A percentile compares a stretch with the other conserved stretches of the same genome.
These are phyloP conservation scores for Plasmodium malariae DNA, from an alignment of 169 alveolate species.

Conservation along the genomic window DNA sequence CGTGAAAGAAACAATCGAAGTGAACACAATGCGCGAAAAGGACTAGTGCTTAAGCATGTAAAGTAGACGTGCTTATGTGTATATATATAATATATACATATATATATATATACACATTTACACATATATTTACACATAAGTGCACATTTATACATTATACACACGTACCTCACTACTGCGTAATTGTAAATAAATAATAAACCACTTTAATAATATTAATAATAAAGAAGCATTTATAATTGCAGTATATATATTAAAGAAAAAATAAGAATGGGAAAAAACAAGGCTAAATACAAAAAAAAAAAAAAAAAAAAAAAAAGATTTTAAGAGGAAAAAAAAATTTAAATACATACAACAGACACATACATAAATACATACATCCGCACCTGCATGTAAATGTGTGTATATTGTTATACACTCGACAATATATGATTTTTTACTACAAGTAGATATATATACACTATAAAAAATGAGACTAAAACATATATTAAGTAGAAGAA, in stretches of 20 bases:
- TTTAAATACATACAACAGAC: background rate
- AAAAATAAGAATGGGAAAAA: background rate
- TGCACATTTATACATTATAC: background rate
- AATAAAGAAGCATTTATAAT: constrained; percentile 2
- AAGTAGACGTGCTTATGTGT: background rate
- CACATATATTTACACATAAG: background rate
- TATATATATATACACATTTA: background rate
- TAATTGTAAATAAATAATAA: too few relatives aligned
- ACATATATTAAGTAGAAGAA: too few relatives aligned
- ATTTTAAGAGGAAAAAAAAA: background rate
- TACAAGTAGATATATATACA: too few relatives aligned
- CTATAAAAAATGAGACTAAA: too few relatives aligned
- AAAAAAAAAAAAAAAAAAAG: too few relatives aligned
- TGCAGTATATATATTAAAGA: constrained; percentile 1
- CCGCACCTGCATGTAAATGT: too few relatives aligned
- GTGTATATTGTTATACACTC: background rate
- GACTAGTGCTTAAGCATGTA: background rate
- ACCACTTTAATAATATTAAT: background rate
- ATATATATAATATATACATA: background rate
- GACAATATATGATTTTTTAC: background rate
- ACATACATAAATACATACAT: background rate
- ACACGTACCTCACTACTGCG: too few relatives aligned
- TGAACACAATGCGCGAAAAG: background rate
- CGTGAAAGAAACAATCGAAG: background rate
- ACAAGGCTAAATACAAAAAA: constrained; percentile 1